These are phyloP conservation scores for Trebouxia sp. DNA, from an alignment of 139 green algal species.

Conservation along the genomic window DNA sequence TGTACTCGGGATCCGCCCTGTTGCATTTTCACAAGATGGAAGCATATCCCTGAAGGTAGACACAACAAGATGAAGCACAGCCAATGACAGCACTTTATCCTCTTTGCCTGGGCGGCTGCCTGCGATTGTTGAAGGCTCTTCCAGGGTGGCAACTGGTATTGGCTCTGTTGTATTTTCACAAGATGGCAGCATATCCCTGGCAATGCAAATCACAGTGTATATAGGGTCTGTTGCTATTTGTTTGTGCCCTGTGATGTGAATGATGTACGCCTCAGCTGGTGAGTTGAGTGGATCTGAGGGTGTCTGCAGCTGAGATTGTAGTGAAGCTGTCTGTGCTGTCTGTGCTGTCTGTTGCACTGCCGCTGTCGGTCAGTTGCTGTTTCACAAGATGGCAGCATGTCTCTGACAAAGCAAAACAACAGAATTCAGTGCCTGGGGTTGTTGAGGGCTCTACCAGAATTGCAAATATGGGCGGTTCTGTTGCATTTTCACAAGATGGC, in stretches of 20 bases:
- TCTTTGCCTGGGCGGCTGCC: not conserved
- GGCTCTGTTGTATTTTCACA: not conserved
- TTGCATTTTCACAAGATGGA: not conserved
- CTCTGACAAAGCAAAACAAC: too few relatives aligned
- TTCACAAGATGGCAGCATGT: too few relatives aligned
- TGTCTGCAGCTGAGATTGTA: too few relatives aligned
- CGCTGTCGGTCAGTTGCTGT: too few relatives aligned
- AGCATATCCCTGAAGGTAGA: not conserved
- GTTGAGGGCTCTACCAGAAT: not conserved
- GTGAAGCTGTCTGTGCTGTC: too few relatives aligned
- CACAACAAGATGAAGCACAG: not conserved
- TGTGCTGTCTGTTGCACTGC: too few relatives aligned
- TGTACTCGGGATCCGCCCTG: not conserved
- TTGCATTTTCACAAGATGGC: not conserved
- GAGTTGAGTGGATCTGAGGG: too few relatives aligned
- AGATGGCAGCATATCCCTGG: slow-evolving; percentile 2
- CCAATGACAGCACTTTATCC: not conserved
- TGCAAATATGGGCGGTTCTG: not conserved
- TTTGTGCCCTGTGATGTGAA: too few relatives aligned
- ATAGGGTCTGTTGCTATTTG: too few relatives aligned
- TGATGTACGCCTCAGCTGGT: too few relatives aligned
- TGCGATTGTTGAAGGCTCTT: not conserved
- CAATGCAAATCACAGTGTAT: too few relatives aligned
- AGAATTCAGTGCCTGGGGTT: too few relatives aligned
- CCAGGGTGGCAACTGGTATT: not conserved